Conservation (phyloP, 306 rosid genomes). For the Vigna hirtella region DNA sequence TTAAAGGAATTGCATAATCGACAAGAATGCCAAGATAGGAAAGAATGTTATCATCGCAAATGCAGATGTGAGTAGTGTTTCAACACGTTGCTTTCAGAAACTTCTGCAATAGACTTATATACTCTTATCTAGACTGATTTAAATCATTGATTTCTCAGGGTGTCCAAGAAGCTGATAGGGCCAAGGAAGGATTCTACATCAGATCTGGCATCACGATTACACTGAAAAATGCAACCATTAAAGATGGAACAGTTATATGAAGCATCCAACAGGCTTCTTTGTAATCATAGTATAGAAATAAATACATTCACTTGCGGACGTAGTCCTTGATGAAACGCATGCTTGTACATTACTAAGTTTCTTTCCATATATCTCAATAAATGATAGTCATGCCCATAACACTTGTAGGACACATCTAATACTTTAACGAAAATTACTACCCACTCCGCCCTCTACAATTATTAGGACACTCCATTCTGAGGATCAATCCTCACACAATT, state of each 20-base stretch:
- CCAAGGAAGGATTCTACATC: constrained; percentile 77
- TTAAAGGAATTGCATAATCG: constrained; percentile 90
- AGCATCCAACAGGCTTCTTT: constrained; percentile 6
- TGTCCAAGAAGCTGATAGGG: constrained; percentile 84
- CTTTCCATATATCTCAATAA: constrained; percentile 44
- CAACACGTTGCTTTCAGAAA: constrained; percentile 2
- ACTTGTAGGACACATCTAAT: constrained; percentile 11
- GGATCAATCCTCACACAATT: constrained; percentile 5
- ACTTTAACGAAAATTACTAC: neutral
- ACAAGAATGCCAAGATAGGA: constrained; percentile 98
- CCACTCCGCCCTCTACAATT: constrained; percentile 34
- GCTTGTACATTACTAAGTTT: constrained; percentile 2
- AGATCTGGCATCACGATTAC: constrained; percentile 76
- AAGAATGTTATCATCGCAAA: constrained; percentile 76
- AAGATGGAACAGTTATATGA: constrained; percentile 79
- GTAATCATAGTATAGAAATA: neutral
- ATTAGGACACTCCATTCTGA: constrained; percentile 3
- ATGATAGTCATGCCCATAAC: constrained; percentile 12
- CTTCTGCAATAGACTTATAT: neutral
- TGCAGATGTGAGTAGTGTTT: constrained; percentile 66
- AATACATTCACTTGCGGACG: constrained; percentile 34
- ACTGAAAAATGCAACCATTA: constrained; percentile 80
- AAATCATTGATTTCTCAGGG: constrained; percentile 61
- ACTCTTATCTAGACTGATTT: constrained; percentile 20
- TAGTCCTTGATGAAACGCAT: constrained; percentile 6